Conservation (phyloP, 306 rosid species). For the Medicago arabica region DNA sequence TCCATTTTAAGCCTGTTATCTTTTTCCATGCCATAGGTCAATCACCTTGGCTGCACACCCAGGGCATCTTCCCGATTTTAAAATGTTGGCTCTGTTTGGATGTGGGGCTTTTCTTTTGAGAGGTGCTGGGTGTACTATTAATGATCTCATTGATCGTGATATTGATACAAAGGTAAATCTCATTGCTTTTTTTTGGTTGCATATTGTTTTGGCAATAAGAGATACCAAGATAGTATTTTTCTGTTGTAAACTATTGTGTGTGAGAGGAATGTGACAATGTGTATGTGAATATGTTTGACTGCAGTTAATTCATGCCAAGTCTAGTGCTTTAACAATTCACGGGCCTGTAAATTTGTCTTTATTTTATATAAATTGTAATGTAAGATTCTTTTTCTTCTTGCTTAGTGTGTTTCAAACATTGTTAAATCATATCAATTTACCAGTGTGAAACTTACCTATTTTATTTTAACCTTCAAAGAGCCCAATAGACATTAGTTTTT, state of each 20-base stretch:
- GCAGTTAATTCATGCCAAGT: constrained; percentile 34
- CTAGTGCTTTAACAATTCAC: constrained; percentile 30
- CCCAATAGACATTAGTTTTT: not conserved
- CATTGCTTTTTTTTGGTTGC: constrained; percentile 20
- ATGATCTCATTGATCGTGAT: constrained; percentile 86
- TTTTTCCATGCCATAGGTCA: constrained; percentile 62
- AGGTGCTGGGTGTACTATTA: constrained; percentile 89
- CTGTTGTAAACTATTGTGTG: constrained; percentile 25
- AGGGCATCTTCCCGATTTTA: constrained; percentile 81
- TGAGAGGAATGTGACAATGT: constrained; percentile 20
- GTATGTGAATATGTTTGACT: not conserved
- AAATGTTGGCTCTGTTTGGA: constrained; percentile 76
- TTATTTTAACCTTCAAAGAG: not conserved
- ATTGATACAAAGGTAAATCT: constrained; percentile 71
- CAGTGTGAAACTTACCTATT: not conserved
- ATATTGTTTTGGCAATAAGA: constrained; percentile 8
- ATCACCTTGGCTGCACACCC: constrained; percentile 81
- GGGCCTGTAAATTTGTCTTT: constrained; percentile 19
- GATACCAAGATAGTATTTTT: not conserved
- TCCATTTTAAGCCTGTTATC: constrained; percentile 12
- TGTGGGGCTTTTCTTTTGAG: constrained; percentile 86
- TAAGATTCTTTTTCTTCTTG: not conserved
- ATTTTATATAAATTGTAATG: constrained; percentile 6
- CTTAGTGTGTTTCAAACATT: constrained; percentile 18
- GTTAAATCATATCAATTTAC: constrained; percentile 27